Base-by-base conservation (phyloP, 2,329 filamentous ascomycete species). In the Pezicula neosporulosa region DNA sequence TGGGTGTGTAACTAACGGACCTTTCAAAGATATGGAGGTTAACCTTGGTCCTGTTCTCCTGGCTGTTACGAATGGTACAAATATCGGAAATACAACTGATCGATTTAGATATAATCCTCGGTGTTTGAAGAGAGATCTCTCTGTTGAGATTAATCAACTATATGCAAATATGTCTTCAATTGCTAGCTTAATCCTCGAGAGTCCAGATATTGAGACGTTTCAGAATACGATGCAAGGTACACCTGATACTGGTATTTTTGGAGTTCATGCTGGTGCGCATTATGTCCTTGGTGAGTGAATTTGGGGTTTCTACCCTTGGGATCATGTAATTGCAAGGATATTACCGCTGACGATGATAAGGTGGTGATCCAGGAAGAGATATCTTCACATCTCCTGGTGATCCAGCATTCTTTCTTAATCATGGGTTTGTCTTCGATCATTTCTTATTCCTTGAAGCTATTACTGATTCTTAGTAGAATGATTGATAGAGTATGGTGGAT, bases 1-100 rank as follows among this genome's bases (percentile, higher is more conserved):
- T 36, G 79, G 80, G 2, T 83, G 78, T 58, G 70, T 83, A 2
- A 68, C 63, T 10, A 70, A 65, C 3, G 75, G 75, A 1, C 74
- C 75, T 0, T 76, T 77, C 63, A 66, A 58, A 47, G 63, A 76
- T 56, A 63, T 39, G 21, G 21, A 27, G 42, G 39, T 42, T 48
- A 15, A 10, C 15, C 45, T 38, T 3, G n/a, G 6, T 2, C 18
- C 18, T 16, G 12, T 16, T 21, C 39, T 42, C 19, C 15, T 16
- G 12, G 21, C 21, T n/a, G 9, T 28, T 42, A 6, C 18, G n/a
- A 42, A 42, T 12, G 12, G 21, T 5, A 21, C 21, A 21, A 21
- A 21, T 12, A 6, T 16, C 12, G 15, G n/a, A 12, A 42, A 19
- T 35, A 55, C 53, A 43, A 46, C 47, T 6, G 53, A 56, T 4